Evolutionary conservation across 2,329 filamentous ascomycete genomes (phyloP).

Genomic region (Pseudocercospora eumusae): DNA sequence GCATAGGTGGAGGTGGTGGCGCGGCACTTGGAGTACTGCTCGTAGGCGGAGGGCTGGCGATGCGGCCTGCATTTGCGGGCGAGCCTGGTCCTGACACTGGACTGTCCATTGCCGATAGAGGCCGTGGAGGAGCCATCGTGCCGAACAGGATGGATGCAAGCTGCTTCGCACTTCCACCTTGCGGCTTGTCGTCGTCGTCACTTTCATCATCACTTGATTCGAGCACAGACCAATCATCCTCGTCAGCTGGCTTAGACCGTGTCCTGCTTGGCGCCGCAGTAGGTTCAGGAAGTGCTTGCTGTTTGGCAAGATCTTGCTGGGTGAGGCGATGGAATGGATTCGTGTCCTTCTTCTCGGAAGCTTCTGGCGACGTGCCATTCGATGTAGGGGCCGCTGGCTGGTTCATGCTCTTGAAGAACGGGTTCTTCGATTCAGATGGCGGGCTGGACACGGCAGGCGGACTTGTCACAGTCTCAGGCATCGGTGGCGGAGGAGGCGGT

Average conservation of each 20-base stretch:
- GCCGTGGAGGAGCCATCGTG: slow-evolving; percentile 91
- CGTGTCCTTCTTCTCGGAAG: slow-evolving; percentile 63
- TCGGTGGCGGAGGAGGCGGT: slow-evolving; percentile 29
- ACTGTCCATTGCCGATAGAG: slow-evolving; percentile 78
- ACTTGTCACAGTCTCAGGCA: slow-evolving; percentile 27
- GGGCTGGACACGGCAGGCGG: slow-evolving; percentile 47
- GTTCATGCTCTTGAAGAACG: slow-evolving; percentile 87
- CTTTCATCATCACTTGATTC: slow-evolving; percentile 76
- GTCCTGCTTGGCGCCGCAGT: slow-evolving; percentile 52
- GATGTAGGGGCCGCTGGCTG: slow-evolving; percentile 52
- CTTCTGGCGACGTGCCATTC: slow-evolving; percentile 44
- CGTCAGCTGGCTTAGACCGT: slow-evolving; percentile 56
- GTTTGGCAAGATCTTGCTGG: slow-evolving; percentile 59
- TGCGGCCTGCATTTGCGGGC: slow-evolving; percentile 37
- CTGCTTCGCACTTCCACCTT: slow-evolving; percentile 82
- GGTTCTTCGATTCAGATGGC: slow-evolving; percentile 81
- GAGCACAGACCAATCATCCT: slow-evolving; percentile 79
- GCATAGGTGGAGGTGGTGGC: slow-evolving; percentile 48
- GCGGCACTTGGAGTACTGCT: slow-evolving; percentile 52
- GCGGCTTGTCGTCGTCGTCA: slow-evolving; percentile 71
- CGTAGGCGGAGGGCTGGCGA: slow-evolving; percentile 49
- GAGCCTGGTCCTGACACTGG: slow-evolving; percentile 41
- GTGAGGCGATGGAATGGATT: slow-evolving; percentile 94
- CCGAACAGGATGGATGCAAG: slow-evolving; percentile 94
- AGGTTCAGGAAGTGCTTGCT: slow-evolving; percentile 52